Percentiles rank a stretch among this genome's conserved stretches.
Evolutionary conservation across 2,329 filamentous ascomycete genomes (phyloP).

Genomic region (Laburnicola sp.): DNA sequence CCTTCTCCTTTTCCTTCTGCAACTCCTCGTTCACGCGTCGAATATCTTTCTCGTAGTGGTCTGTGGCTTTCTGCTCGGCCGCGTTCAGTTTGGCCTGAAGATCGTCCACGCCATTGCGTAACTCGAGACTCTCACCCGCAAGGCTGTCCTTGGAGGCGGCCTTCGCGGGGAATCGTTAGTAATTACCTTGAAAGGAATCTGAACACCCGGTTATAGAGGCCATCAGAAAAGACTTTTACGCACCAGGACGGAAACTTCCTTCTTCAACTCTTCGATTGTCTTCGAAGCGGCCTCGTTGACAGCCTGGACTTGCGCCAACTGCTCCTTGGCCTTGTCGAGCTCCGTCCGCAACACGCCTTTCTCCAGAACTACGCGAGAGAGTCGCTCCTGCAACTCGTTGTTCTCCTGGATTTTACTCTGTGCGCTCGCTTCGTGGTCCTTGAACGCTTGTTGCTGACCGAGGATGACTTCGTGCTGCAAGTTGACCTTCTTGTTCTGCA

Average conservation of each 20-base stretch:
- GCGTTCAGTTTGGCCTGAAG: constrained; percentile 22
- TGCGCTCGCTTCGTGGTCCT: constrained; percentile 25
- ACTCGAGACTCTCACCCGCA: constrained; percentile 17
- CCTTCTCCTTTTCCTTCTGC: constrained; percentile 26
- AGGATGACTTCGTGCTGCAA: constrained; percentile 33
- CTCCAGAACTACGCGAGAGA: constrained; percentile 34
- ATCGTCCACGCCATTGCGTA: constrained; percentile 19
- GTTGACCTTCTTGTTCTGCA: constrained; percentile 35
- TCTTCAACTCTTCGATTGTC: constrained; percentile 15
- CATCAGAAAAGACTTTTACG: not conserved
- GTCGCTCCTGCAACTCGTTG: constrained; percentile 25
- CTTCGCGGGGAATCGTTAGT: not conserved
- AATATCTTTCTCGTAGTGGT: constrained; percentile 22
- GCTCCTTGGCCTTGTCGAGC: constrained; percentile 22
- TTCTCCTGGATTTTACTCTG: constrained; percentile 26
- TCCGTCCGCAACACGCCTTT: constrained; percentile 34
- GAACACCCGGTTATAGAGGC: no score
- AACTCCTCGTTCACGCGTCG: constrained; percentile 21
- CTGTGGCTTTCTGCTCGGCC: constrained; percentile 17
- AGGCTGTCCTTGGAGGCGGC: constrained; percentile 22
- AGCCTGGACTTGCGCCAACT: constrained; percentile 17
- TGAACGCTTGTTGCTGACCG: constrained; percentile 33
- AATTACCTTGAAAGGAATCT: not conserved
- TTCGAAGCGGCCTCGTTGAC: constrained; percentile 14
- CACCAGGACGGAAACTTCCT: constrained; percentile 20